phyloP scores from a whole-genome alignment of 2,329 filamentous ascomycete species.

The Ampelomyces quisqualis region DNA sequence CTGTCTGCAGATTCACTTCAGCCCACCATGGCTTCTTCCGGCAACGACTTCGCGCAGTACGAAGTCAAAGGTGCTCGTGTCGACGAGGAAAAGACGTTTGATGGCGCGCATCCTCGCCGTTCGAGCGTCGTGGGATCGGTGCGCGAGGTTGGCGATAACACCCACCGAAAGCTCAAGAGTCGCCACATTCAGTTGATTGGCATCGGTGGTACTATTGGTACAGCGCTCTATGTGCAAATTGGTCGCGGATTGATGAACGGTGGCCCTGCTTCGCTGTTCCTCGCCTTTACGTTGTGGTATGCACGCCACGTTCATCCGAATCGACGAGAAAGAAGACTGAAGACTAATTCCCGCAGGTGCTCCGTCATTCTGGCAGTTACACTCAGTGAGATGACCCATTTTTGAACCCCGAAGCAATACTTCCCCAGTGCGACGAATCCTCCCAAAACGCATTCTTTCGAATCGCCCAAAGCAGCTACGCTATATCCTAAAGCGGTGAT shows the following conservation, averaged over 20 bases:
- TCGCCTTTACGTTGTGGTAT: slow-evolving; percentile 50
- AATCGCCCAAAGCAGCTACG: slow-evolving; percentile 15
- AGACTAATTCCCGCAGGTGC: slow-evolving; percentile 37
- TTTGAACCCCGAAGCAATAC: slow-evolving; percentile 22
- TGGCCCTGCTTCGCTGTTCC: slow-evolving; percentile 49
- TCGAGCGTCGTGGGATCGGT: slow-evolving; percentile 30
- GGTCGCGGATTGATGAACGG: slow-evolving; percentile 50
- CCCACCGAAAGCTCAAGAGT: slow-evolving; percentile 49
- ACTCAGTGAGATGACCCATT: slow-evolving; percentile 37
- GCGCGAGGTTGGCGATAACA: slow-evolving; percentile 40
- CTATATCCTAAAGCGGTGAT: slow-evolving; percentile 2
- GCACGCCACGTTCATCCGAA: slow-evolving; percentile 13
- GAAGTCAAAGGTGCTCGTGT: slow-evolving; percentile 16
- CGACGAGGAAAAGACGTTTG: slow-evolving; percentile 34
- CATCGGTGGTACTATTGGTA: slow-evolving; percentile 51
- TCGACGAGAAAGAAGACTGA: not conserved
- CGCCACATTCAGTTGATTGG: slow-evolving; percentile 53
- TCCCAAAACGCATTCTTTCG: slow-evolving; percentile 12
- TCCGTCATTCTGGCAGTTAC: slow-evolving; percentile 47
- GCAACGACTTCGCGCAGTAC: slow-evolving; percentile 31
- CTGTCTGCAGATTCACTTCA: not conserved
- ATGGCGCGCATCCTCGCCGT: slow-evolving; percentile 24
- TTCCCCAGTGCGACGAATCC: slow-evolving; percentile 21
- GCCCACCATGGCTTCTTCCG: slow-evolving; percentile 38
- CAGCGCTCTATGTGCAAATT: slow-evolving; percentile 52